phyloP scores from a whole-genome alignment of 2,329 filamentous ascomycete genomes.

The Fusarium tanahbumbuense region DNA sequence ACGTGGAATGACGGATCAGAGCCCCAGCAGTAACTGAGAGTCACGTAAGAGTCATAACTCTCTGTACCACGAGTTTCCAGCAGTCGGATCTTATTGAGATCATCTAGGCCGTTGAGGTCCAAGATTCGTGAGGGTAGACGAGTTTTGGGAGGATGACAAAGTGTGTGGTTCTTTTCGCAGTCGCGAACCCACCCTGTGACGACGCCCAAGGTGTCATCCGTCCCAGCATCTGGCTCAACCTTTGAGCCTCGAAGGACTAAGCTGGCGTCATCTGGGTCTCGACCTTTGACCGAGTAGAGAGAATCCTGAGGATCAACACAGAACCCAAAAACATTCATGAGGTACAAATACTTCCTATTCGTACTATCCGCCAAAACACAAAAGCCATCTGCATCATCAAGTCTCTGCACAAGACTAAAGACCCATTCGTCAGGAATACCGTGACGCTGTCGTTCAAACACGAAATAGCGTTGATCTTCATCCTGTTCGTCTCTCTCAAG shows the following conservation, averaged over 20 bases:
- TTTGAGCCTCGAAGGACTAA: not conserved
- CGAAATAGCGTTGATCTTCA: not conserved
- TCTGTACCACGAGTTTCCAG: not conserved
- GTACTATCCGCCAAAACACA: slow-evolving; percentile 1
- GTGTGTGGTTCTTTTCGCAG: not conserved
- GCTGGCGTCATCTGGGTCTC: accelerated
- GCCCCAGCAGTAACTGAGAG: slow-evolving; percentile 31
- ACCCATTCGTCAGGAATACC: not conserved
- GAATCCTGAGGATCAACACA: slow-evolving; percentile 10
- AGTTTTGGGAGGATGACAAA: not conserved
- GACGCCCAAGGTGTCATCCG: accelerated
- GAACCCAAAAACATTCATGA: slow-evolving; percentile 12
- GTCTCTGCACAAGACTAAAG: slow-evolving; percentile 5
- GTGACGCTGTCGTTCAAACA: not conserved
- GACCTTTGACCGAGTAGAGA: accelerated
- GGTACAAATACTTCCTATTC: not conserved
- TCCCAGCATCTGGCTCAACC: not conserved
- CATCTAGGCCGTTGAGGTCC: not conserved
- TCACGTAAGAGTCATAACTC: not conserved
- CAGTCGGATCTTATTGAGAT: not conserved
- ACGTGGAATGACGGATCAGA: not conserved
- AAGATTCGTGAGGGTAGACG: slow-evolving; percentile 15
- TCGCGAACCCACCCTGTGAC: not conserved
- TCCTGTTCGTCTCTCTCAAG: not conserved
- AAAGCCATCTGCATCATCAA: slow-evolving; percentile 17